Percentiles rank a stretch among this genome's conserved stretches.
Conservation (phyloP, 192 early-diverging fungal genomes). For the Coemansia sp. region DNA sequence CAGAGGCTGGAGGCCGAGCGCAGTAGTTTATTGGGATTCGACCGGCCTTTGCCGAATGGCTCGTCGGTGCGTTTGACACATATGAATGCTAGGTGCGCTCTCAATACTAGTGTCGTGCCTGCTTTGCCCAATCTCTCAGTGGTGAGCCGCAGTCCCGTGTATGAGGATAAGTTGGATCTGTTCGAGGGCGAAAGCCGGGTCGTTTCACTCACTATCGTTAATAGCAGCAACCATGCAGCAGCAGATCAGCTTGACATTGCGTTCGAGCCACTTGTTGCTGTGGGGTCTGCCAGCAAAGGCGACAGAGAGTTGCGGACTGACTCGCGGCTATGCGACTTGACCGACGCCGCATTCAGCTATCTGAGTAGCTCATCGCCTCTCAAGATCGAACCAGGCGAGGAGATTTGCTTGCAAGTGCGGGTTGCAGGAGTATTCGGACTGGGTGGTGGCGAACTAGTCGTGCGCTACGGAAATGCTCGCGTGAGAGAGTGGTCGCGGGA, state of each 20-base stretch:
- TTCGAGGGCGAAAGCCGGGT: constrained; percentile 40
- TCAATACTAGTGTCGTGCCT: constrained; percentile 25
- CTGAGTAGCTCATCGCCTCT: neutral
- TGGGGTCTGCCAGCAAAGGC: neutral
- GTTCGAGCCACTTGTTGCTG: constrained; percentile 30
- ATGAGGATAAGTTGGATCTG: constrained; percentile 36
- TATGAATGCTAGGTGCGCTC: constrained; percentile 16
- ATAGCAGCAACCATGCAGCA: constrained; percentile 14
- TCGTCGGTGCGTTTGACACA: constrained; percentile 23
- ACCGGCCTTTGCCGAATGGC: neutral
- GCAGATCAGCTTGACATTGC: constrained; percentile 18
- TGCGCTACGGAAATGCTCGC: constrained; percentile 24
- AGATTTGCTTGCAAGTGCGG: constrained; percentile 18
- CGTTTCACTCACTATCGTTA: constrained; percentile 27
- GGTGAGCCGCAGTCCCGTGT: constrained; percentile 12
- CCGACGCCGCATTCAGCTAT: constrained; percentile 30
- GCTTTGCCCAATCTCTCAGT: constrained; percentile 26
- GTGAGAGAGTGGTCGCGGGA: constrained; percentile 27
- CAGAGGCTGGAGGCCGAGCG: constrained; percentile 41
- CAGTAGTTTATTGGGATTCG: constrained; percentile 17
- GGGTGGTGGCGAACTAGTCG: constrained; percentile 22
- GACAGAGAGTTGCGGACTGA: constrained; percentile 13
- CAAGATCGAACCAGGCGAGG: neutral
- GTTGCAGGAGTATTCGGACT: constrained; percentile 29
- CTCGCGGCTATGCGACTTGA: constrained; percentile 21